phyloP scores from a whole-genome alignment of 169 alveolate species.

The Plasmodium sp. region DNA sequence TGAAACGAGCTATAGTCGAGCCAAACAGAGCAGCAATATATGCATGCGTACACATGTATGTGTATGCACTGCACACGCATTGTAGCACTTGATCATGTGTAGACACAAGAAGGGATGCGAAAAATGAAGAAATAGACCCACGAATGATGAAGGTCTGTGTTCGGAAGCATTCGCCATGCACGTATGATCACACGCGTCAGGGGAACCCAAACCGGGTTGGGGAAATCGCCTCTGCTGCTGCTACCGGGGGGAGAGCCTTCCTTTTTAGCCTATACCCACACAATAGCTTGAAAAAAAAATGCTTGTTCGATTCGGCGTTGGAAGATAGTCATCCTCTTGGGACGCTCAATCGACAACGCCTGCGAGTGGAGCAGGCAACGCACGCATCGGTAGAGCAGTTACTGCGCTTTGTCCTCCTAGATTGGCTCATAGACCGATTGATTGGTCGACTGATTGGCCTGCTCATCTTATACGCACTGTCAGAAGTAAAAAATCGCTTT shows the following conservation, averaged over 20 bases:
- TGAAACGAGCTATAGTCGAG: neutral
- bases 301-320: neutral
- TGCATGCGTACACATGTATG: neutral
- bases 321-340: neutral
- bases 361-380: neutral
- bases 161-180: neutral
- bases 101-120: neutral
- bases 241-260: neutral
- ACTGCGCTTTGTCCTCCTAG: neutral
- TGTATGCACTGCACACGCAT: neutral
- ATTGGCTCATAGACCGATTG: neutral
- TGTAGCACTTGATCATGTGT: neutral
- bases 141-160: neutral
- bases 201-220: neutral
- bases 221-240: neutral
- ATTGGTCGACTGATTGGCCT: neutral
- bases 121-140: neutral
- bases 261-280: neutral
- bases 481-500: neutral
- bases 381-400: neutral
- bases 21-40: neutral
- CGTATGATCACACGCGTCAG: neutral
- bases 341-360: neutral
- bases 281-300: neutral
- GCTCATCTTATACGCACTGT: neutral